Conservation (phyloP, 768 basidiomycete genomes). For the Boletellus sp. region DNA sequence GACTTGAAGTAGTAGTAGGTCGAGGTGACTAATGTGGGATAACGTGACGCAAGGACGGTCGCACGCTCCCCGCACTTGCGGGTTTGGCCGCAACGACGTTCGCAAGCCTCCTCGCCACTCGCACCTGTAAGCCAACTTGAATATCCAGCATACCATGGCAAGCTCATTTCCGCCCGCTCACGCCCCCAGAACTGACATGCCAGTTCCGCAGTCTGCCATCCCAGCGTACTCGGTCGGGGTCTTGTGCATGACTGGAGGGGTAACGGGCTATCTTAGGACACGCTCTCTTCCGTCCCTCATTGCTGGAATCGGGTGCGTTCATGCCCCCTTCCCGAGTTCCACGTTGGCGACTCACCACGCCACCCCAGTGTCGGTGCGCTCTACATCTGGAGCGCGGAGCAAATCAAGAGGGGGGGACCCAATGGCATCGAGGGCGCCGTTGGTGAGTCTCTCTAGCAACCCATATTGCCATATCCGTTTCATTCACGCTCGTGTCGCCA, state of each 20-base stretch:
- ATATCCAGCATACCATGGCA: constrained; percentile 24
- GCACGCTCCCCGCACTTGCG: constrained; percentile 10
- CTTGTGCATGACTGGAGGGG: constrained; percentile 72
- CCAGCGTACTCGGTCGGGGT: constrained; percentile 76
- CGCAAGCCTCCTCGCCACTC: background rate
- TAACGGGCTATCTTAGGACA: constrained; percentile 67
- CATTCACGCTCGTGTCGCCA: background rate
- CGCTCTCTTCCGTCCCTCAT: constrained; percentile 80
- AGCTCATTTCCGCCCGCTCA: constrained; percentile 15
- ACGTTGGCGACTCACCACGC: background rate
- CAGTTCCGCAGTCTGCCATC: constrained; percentile 61
- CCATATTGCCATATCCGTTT: background rate
- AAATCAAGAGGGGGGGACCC: constrained; percentile 65
- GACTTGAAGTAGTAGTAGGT: no score
- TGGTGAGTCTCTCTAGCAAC: constrained; percentile 41
- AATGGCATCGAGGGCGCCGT: constrained; percentile 79
- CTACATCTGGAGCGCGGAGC: constrained; percentile 76
- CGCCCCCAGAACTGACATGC: constrained; percentile 21
- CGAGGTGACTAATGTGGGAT: constrained; percentile 3
- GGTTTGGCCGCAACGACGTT: background rate
- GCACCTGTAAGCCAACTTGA: constrained; percentile 21
- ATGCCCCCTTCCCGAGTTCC: background rate
- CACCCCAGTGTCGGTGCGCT: constrained; percentile 63
- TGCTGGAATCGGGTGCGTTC: constrained; percentile 70
- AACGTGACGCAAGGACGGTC: background rate